phyloP scores from a whole-genome alignment of 2,329 filamentous ascomycete genomes.

The Trichoderma lentiforme region DNA sequence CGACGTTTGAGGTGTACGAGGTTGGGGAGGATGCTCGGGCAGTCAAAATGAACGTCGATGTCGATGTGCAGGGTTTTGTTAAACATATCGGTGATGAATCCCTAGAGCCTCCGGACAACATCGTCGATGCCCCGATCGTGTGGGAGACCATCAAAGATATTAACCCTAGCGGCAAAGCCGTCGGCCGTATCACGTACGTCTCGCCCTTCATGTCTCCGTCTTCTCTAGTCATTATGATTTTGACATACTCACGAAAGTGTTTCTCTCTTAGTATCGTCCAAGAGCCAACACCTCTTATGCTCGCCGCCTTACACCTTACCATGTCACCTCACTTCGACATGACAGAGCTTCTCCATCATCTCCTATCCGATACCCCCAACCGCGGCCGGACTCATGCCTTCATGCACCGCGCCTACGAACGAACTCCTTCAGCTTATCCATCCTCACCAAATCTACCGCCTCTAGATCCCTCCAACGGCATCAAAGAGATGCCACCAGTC shows the following conservation, averaged over 20 bases:
- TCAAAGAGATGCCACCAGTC: slow-evolving; percentile 19
- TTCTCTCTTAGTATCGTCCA: slow-evolving; percentile 47
- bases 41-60: slow-evolving; percentile 29
- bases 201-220: background rate
- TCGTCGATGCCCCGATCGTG: slow-evolving; percentile 39
- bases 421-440: slow-evolving; percentile 21
- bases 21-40: slow-evolving; percentile 46
- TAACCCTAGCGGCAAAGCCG: slow-evolving; percentile 39
- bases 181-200: slow-evolving; percentile 56
- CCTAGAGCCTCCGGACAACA: slow-evolving; percentile 27
- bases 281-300: slow-evolving; percentile 58
- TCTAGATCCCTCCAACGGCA: slow-evolving; percentile 8
- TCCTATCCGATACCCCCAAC: slow-evolving; percentile 48
- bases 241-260: slow-evolving; percentile 25
- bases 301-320: slow-evolving; percentile 57
- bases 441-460: slow-evolving; percentile 20
- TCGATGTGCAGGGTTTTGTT: slow-evolving; percentile 26
- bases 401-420: slow-evolving; percentile 48
- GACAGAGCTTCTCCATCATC: slow-evolving; percentile 55
- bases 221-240: background rate
- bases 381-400: slow-evolving; percentile 45
- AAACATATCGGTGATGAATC: slow-evolving; percentile 27
- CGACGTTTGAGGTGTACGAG: slow-evolving; percentile 58
- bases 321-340: slow-evolving; percentile 59
- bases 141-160: slow-evolving; percentile 42